Base-by-base conservation (phyloP, 306 rosid genomes). In the Medicago ruthenica region DNA sequence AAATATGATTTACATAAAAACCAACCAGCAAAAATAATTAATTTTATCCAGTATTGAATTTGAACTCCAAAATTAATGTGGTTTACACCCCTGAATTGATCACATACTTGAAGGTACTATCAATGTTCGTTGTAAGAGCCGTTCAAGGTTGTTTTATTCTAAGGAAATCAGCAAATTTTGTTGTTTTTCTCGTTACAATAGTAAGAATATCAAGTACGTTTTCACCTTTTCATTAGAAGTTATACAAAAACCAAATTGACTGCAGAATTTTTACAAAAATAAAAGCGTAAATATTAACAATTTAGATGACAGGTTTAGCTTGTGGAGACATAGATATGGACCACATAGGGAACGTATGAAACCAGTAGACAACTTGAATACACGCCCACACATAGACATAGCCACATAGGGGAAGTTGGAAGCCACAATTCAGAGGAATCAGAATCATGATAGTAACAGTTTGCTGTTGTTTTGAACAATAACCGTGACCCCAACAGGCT, bases 401-500 rank as follows among this genome's bases (percentile, higher is more conserved):
- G 54, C 37, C 37, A 34, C 7, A 34, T 34, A 34, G 37, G 37
- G 6, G 37, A 34, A 34, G 37, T 34, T 5, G 37, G 18, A 48
- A 48, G 63, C 63, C 41, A 63, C 69, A 51, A 51, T 8, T 51
- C 22, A n/a, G 58, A 16, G 58, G 22, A 2, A 17, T 14, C 39
- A 76, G 15, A 55, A 27, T 27, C 31, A 27, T 27, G 31, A 27
- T 57, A 39, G 61, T 17, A 57, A 42, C 44, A 47, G 18, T 48
- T 60, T n/a, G 59, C 60, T 39, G 24, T 40, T 39, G 24, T 20
- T 16, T 77, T 17, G 57, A 71, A 50, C 41, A 78, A 1, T 16
- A 14, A 16, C 16, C 2, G 57, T 3, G 11, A n/a, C 24, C 58
- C 54, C 61, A 5, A 5, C 37, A 34, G 37, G 37, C 37, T 45